Percentiles rank a stretch among this genome's conserved stretches.
Conservation (phyloP, 2,329 filamentous ascomycete genomes). For the Ascochyta koolunga region DNA sequence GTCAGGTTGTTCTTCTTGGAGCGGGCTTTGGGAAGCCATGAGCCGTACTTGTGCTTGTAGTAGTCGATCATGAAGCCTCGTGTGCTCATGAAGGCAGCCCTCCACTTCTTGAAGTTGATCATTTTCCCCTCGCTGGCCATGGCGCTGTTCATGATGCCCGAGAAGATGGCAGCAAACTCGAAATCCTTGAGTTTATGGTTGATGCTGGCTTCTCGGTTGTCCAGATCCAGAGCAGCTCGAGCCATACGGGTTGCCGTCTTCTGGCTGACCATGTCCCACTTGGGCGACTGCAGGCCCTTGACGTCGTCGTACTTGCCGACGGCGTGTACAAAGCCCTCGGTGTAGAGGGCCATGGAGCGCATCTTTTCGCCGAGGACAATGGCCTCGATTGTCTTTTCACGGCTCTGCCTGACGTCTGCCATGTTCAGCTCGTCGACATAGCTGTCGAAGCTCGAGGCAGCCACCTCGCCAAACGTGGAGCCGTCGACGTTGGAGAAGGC, state of each 20-base stretch:
- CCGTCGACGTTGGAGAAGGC: conserved; percentile 67
- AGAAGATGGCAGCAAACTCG: conserved; percentile 88
- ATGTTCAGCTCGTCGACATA: conserved; percentile 80
- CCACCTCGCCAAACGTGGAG: conserved; percentile 68
- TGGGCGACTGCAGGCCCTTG: conserved; percentile 69
- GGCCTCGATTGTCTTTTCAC: conserved; percentile 87
- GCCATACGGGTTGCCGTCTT: conserved; percentile 81
- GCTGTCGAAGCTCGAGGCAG: conserved; percentile 69
- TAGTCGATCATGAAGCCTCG: conserved; percentile 74
- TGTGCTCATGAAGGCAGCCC: conserved; percentile 73
- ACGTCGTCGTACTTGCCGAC: conserved; percentile 82
- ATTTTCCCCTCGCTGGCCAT: conserved; percentile 76
- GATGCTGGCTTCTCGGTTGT: conserved; percentile 72
- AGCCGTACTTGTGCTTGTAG: conserved; percentile 71
- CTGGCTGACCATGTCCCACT: conserved; percentile 72
- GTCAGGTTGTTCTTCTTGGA: conserved; percentile 91
- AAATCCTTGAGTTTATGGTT: conserved; percentile 81
- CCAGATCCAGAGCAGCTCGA: conserved; percentile 79
- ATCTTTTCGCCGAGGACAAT: conserved; percentile 89
- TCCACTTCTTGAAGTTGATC: conserved; percentile 86
- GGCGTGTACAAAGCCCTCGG: conserved; percentile 89
- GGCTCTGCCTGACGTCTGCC: conserved; percentile 79
- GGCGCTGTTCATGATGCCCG: conserved; percentile 84
- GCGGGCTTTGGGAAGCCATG: conserved; percentile 88
- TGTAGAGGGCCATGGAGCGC: conserved; percentile 81